Percentiles rank a stretch among this genome's conserved stretches.
These are phyloP conservation scores for Mallotus repandus DNA, from an alignment of 441 rosid genomes.

Conservation along the genomic window DNA sequence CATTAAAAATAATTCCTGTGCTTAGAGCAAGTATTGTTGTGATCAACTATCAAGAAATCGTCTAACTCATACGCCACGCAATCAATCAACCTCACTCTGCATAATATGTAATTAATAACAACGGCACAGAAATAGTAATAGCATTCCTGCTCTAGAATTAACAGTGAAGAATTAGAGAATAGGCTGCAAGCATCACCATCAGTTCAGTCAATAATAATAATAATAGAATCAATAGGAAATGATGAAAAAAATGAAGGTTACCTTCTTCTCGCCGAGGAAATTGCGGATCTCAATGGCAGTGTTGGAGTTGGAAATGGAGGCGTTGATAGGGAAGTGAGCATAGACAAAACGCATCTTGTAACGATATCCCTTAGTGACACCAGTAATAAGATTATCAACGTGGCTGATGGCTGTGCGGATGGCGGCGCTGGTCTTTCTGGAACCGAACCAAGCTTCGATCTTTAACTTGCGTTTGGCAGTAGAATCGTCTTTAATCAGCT, in stretches of 20 bases:
- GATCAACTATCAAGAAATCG: too few species aligned
- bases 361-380: background rate
- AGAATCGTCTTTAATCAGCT: background rate
- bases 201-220: too few species aligned
- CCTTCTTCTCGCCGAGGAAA: constrained; percentile 2
- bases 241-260: background rate
- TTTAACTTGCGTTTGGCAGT: background rate
- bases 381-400: background rate
- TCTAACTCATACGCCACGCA: too few species aligned
- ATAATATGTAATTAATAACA: too few species aligned
- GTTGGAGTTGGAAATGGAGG: background rate
- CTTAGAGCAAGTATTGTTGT: too few species aligned
- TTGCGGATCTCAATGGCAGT: background rate
- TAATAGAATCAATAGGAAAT: too few species aligned
- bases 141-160: too few species aligned
- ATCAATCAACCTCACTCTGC: too few species aligned
- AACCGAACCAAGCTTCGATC: background rate
- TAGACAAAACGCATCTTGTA: constrained; percentile 5
- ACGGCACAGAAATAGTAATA: too few species aligned
- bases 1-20: too few species aligned
- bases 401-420: constrained; percentile 4
- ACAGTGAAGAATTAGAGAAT: too few species aligned
- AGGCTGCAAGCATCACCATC: too few species aligned
- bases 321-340: constrained; percentile 6
- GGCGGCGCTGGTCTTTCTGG: background rate